Conservation (phyloP, 2,329 filamentous ascomycete genomes). For the Sordariomycetes sp. region DNA sequence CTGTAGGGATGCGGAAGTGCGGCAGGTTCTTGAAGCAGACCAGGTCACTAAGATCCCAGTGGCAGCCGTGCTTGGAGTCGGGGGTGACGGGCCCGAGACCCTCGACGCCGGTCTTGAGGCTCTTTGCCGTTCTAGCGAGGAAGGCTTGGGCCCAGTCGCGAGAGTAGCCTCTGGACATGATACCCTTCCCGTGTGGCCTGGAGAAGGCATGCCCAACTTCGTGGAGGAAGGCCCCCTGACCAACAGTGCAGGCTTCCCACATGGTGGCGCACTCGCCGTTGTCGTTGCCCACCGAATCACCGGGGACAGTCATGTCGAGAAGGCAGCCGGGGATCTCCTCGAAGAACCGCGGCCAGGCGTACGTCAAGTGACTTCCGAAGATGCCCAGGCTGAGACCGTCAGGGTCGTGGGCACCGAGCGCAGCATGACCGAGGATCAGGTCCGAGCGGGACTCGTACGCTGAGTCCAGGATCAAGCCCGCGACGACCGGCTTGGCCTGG, state of each 20-base stretch:
- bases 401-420: conserved; percentile 43
- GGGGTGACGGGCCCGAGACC: conserved; percentile 10
- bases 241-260: conserved; percentile 35
- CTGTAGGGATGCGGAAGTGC: conserved; percentile 58
- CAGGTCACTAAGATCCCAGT: conserved; percentile 59
- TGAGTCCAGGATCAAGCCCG: conserved; percentile 60
- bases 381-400: conserved; percentile 56
- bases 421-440: conserved; percentile 57
- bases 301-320: conserved; percentile 23
- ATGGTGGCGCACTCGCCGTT: conserved; percentile 30
- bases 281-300: conserved; percentile 28
- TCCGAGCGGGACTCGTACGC: conserved; percentile 53
- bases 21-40: conserved; percentile 60
- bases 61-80: conserved; percentile 45
- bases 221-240: conserved; percentile 64
- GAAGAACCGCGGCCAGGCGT: conserved; percentile 60
- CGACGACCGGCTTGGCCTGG: conserved; percentile 50
- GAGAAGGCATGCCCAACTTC: conserved; percentile 64
- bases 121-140: conserved; percentile 19
- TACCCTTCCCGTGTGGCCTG: conserved; percentile 57
- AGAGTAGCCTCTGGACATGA: conserved; percentile 45
- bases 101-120: conserved; percentile 14
- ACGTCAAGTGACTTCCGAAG: conserved; percentile 62
- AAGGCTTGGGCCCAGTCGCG: conserved; percentile 33
- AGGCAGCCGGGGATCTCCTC: conserved; percentile 53